phyloP scores from a whole-genome alignment of 2,329 filamentous ascomycete species.

The Ophiosphaerella korrae region DNA sequence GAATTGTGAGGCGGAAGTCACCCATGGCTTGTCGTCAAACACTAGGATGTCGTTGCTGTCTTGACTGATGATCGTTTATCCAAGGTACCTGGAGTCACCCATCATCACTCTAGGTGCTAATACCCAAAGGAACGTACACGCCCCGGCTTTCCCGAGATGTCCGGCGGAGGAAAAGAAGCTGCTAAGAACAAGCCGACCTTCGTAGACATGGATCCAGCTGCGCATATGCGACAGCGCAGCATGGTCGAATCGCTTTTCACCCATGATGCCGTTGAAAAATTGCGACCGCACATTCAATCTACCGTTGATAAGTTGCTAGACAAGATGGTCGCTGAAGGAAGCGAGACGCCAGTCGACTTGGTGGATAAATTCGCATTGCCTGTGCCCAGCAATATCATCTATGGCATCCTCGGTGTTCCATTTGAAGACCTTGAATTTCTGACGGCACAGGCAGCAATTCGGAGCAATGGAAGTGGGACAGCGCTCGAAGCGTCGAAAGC shows the following conservation, averaged over 20 bases:
- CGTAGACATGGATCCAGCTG: constrained; percentile 36
- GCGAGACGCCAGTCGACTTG: constrained; percentile 51
- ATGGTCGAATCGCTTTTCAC: constrained; percentile 56
- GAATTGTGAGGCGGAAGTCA: constrained; percentile 55
- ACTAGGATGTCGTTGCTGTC: constrained; percentile 54
- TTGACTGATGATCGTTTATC: constrained; percentile 55
- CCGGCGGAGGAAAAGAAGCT: constrained; percentile 54
- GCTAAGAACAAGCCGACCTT: constrained; percentile 58
- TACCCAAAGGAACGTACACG: constrained; percentile 27
- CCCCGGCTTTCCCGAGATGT: constrained; percentile 56
- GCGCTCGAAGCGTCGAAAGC: constrained; percentile 50
- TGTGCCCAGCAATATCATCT: constrained; percentile 58
- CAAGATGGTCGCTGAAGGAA: constrained; percentile 43
- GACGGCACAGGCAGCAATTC: constrained; percentile 54
- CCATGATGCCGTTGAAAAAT: constrained; percentile 17
- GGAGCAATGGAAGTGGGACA: constrained; percentile 55
- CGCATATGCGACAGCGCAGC: constrained; percentile 54
- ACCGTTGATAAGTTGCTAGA: constrained; percentile 54
- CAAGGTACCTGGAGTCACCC: constrained; percentile 41
- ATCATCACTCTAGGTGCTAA: too few species aligned
- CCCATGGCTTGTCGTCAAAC: constrained; percentile 57
- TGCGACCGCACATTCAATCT: constrained; percentile 55
- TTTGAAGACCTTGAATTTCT: constrained; percentile 55
- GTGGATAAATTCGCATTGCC: constrained; percentile 56
- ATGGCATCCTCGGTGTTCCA: constrained; percentile 57